Conservation (phyloP, 225 moss, liverwort and hornwort genomes). For the Thuidium tamariscinum region DNA sequence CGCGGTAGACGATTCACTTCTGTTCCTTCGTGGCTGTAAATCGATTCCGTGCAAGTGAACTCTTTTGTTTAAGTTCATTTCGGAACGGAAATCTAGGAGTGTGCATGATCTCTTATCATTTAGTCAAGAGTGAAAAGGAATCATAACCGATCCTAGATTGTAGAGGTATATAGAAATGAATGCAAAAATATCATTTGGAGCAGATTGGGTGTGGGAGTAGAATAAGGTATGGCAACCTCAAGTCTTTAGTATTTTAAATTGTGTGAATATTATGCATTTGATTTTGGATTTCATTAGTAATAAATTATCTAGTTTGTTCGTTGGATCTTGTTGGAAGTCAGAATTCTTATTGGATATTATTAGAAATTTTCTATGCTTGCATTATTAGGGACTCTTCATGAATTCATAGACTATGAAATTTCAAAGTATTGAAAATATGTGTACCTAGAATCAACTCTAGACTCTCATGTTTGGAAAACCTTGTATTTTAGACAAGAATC, state of each 20-base stretch:
- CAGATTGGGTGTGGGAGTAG: accelerated
- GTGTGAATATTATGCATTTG: background rate
- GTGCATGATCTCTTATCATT: background rate
- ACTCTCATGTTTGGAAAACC: accelerated
- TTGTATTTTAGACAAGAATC: accelerated
- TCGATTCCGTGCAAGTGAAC: background rate
- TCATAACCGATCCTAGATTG: background rate
- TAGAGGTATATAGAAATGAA: background rate
- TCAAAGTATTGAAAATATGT: background rate
- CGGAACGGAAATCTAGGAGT: background rate
- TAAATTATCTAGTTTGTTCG: background rate
- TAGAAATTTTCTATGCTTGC: background rate
- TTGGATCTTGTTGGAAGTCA: too few relatives aligned
- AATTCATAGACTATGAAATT: background rate
- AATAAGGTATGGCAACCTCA: background rate
- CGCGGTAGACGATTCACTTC: background rate
- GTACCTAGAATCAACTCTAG: background rate
- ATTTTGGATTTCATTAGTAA: background rate
- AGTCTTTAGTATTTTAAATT: background rate
- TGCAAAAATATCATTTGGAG: background rate
- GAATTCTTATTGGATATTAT: too few relatives aligned
- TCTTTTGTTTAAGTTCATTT: background rate
- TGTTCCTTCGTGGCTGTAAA: background rate
- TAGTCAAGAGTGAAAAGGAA: background rate
- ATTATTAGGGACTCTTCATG: background rate